Evolutionary conservation across 2,329 filamentous ascomycete genomes (phyloP), one percentile per base, ranked within the genome.

Genomic region (Byssochlamys sp.): DNA sequence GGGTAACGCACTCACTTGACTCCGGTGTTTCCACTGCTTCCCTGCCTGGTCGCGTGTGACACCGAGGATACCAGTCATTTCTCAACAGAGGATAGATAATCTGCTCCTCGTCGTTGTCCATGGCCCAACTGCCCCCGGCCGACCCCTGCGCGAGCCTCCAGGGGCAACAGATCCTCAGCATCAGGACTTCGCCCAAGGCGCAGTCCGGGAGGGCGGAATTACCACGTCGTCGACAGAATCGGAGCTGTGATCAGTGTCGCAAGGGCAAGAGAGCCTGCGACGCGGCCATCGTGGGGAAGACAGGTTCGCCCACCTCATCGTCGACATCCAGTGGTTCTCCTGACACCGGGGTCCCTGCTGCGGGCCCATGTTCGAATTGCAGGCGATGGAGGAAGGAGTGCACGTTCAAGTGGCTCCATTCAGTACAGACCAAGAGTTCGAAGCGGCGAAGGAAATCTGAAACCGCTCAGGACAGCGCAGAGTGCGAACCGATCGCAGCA

Each of bases 241-340:
- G 75, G 53, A 77, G 75, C 59, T 78, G 76, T 60, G 76, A 78
- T 58, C 75, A 75, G 57, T 78, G 76, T 61, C 70, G 76, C 25
- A 75, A 73, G 59, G 75, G 76, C 25, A 78, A 78, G 61, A 65
- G 75, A 56, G 75, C 72, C 4, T 78, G 76, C 62, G 75, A 78
- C 61, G 75, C 73, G 4, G 66, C 66, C 4, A 70, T 75, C 52
- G 53, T 57, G 4, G 57, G 24, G 25, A 51, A 51, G 49, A 45
- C 39, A 19, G n/a, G 19, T 14, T 11, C 49, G 49, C 5, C 4
- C 25, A 2, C 2, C 19, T 28, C 49, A 14, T 26, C 49, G 12
- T 28, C 49, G 4, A 28, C 49, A 10, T 45, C 49, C 24, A 51
- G 25, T 14, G 49, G 25, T n/a, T 51, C 49, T 26, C 49, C 49